Evolutionary conservation across 108 stramenopile genomes (phyloP).

Genomic region (Epithemia pelagica): DNA sequence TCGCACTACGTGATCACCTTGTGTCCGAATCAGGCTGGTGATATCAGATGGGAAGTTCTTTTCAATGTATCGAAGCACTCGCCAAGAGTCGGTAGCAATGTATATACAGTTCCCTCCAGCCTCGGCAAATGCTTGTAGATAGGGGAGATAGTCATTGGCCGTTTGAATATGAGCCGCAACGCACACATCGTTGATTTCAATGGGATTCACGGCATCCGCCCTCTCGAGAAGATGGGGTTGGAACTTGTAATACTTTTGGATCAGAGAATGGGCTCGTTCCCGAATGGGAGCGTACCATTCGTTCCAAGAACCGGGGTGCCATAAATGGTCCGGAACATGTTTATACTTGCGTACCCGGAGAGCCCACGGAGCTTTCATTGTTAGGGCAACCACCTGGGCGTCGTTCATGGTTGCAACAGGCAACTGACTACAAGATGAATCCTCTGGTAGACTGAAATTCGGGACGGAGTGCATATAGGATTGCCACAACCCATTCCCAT

Average conservation of each 20-base stretch:
- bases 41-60: conserved; percentile 13
- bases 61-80: conserved; percentile 16
- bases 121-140: conserved; percentile 22
- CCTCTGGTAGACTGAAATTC: conserved; percentile 12
- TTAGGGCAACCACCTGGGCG: conserved; percentile 16
- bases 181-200: conserved; percentile 14
- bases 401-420: conserved; percentile 26
- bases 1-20: conserved; percentile 24
- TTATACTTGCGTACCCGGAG: conserved; percentile 32
- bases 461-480: conserved; percentile 30
- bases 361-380: conserved; percentile 23
- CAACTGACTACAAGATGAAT: conserved; percentile 18
- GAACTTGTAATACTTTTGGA: conserved; percentile 26
- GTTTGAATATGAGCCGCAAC: conserved; percentile 37
- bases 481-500: conserved; percentile 36
- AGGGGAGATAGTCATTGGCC: conserved; percentile 36
- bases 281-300: conserved; percentile 27
- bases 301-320: conserved; percentile 11
- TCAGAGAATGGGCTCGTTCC: conserved; percentile 8
- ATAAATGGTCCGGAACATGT: conserved; percentile 17
- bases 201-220: conserved; percentile 22
- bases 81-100: conserved; percentile 28
- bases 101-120: conserved; percentile 26
- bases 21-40: conserved; percentile 12
- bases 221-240: conserved; percentile 18